Percentiles rank a stretch among this genome's conserved stretches.
Conservation (phyloP, 2,329 filamentous ascomycete species). For the Alternaria triticina region DNA sequence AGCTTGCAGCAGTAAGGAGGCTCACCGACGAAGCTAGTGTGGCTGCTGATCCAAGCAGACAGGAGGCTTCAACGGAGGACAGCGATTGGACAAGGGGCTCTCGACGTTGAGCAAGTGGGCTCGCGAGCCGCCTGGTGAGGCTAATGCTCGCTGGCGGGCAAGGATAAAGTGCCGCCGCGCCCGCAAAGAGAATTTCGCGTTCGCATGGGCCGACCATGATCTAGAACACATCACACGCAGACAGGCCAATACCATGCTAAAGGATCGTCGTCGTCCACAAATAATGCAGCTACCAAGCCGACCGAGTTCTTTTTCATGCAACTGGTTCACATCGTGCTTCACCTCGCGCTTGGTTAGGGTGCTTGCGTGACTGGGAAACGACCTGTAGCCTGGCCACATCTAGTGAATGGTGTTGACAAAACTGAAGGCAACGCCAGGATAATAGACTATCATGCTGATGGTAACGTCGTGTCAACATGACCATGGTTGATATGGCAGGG, state of each 20-base stretch:
- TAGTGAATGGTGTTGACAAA: slow-evolving; percentile 1
- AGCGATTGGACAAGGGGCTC: slow-evolving; percentile 21
- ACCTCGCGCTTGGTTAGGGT: slow-evolving; percentile 11
- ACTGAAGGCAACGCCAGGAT: neutral
- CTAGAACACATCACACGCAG: slow-evolving; percentile 41
- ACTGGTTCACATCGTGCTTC: slow-evolving; percentile 20
- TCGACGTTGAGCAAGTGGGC: slow-evolving; percentile 25
- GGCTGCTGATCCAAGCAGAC: slow-evolving; percentile 15
- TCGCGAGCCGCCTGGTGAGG: slow-evolving; percentile 19
- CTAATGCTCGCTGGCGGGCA: slow-evolving; percentile 24
- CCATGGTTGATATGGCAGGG: slow-evolving; percentile 20
- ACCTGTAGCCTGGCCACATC: slow-evolving; percentile 8
- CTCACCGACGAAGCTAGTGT: slow-evolving; percentile 21
- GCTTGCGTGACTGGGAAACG: slow-evolving; percentile 10
- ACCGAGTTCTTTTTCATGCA: slow-evolving; percentile 20
- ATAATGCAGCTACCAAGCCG: slow-evolving; percentile 22
- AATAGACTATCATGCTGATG: neutral
- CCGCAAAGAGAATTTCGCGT: slow-evolving; percentile 36
- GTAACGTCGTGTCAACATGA: slow-evolving; percentile 15
- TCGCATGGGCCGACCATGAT: slow-evolving; percentile 32
- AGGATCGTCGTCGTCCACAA: slow-evolving; percentile 32
- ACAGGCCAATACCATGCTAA: slow-evolving; percentile 17
- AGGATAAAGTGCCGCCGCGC: slow-evolving; percentile 32
- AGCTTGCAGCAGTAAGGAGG: slow-evolving; percentile 9
- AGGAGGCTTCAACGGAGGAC: slow-evolving; percentile 14